Conservation (phyloP, 2,329 filamentous ascomycete genomes). For the Alternaria sp. region DNA sequence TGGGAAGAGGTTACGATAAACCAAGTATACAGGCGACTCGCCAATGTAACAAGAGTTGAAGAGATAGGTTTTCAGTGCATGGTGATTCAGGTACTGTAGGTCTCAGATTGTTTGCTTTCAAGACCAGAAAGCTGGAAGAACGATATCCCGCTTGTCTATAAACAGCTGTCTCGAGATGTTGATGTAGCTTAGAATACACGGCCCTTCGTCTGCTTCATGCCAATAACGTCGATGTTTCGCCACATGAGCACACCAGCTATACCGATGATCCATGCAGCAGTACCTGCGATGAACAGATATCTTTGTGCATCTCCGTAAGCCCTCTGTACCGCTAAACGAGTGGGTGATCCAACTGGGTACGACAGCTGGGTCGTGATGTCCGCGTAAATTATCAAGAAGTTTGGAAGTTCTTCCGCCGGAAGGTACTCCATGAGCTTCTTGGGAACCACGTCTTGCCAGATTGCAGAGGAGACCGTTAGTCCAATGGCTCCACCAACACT, state of each 20-base stretch:
- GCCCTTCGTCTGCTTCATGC: constrained; percentile 57
- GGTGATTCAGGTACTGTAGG: background rate
- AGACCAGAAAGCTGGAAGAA: background rate
- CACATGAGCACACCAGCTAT: constrained; percentile 53
- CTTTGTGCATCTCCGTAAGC: constrained; percentile 43
- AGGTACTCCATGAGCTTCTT: constrained; percentile 54
- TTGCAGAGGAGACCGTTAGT: constrained; percentile 64
- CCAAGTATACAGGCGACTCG: background rate
- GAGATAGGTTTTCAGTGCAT: background rate
- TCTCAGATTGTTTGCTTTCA: background rate
- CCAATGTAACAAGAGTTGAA: background rate
- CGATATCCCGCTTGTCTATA: background rate
- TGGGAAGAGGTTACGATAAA: background rate
- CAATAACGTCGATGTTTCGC: constrained; percentile 55
- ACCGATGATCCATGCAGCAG: constrained; percentile 26
- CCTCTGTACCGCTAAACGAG: constrained; percentile 49
- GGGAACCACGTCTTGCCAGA: constrained; percentile 67
- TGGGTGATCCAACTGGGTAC: constrained; percentile 58
- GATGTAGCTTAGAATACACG: constrained; percentile 51
- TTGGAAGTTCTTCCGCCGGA: constrained; percentile 52
- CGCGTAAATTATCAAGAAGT: constrained; percentile 54
- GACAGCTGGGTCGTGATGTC: constrained; percentile 60
- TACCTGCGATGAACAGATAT: constrained; percentile 40
- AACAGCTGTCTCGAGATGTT: background rate
- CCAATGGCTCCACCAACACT: constrained; percentile 58